These are phyloP conservation scores for Moniliella sp. DNA, from an alignment of 1,284 basidiomycete genomes.

Conservation along the genomic window DNA sequence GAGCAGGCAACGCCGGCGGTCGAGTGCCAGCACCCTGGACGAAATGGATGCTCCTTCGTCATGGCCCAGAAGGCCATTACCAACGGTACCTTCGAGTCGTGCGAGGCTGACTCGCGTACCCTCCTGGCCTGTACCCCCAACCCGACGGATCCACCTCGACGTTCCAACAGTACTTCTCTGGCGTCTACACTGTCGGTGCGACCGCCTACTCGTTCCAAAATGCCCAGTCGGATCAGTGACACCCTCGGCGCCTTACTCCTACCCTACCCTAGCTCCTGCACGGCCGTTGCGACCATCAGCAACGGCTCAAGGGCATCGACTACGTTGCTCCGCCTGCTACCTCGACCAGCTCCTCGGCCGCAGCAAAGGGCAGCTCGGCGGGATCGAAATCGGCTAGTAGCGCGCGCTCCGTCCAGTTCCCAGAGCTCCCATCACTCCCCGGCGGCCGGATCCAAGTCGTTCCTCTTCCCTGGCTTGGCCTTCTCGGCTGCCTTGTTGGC, in stretches of 20 bases:
- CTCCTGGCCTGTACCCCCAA: constrained; percentile 27
- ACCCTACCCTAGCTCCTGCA: constrained; percentile 21
- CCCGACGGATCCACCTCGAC: constrained; percentile 19
- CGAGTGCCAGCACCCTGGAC: constrained; percentile 30
- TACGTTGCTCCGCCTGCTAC: too few species aligned
- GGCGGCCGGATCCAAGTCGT: too few species aligned
- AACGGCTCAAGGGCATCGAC: too few species aligned
- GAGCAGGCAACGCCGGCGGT: constrained; percentile 13
- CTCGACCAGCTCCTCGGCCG: too few species aligned
- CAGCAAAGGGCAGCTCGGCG: too few species aligned
- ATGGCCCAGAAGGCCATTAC: constrained; percentile 29
- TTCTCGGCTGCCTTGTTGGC: too few species aligned
- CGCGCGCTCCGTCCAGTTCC: too few species aligned
- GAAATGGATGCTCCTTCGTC: constrained; percentile 35
- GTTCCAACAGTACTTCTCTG: constrained; percentile 25
- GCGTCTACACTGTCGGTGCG: constrained; percentile 5
- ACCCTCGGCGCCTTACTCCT: constrained; percentile 23
- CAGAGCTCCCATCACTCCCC: too few species aligned
- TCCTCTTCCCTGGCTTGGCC: too few species aligned
- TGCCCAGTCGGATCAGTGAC: constrained; percentile 17
- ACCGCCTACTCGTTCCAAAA: constrained; percentile 24
- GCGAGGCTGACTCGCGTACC: constrained; percentile 33
- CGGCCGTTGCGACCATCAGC: constrained; percentile 8
- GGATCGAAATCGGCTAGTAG: too few species aligned
- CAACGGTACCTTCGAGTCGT: constrained; percentile 22